phyloP scores from a whole-genome alignment of 352 stramenopile genomes.

The Pythium aristosporum region DNA sequence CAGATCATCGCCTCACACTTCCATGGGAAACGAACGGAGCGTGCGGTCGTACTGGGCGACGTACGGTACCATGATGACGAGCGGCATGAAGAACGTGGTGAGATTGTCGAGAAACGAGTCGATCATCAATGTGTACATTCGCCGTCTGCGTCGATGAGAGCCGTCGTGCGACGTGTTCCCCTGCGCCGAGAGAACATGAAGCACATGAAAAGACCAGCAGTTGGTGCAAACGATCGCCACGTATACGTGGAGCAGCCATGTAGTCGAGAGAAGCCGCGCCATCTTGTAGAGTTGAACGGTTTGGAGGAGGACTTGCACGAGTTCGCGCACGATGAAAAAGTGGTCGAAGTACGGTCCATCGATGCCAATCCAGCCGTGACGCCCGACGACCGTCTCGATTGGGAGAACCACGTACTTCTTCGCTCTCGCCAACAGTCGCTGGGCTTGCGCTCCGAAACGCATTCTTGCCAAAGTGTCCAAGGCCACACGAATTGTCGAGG shows the following conservation, averaged over 20 bases:
- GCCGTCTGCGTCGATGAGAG: background rate
- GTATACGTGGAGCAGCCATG: background rate
- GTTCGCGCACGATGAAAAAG: background rate
- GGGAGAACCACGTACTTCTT: background rate
- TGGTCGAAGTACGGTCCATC: slow-evolving; percentile 1
- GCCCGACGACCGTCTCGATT: background rate
- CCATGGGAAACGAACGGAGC: background rate
- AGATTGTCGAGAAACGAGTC: background rate
- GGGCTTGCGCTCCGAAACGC: no score
- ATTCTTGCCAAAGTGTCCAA: background rate
- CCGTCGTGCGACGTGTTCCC: background rate
- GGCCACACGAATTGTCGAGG: background rate
- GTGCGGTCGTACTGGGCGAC: background rate
- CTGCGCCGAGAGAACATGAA: background rate
- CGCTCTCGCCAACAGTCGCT: no score
- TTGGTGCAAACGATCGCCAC: background rate
- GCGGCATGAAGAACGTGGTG: slow-evolving; percentile 1
- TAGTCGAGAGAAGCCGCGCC: background rate
- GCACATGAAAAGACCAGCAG: background rate
- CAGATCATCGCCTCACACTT: background rate
- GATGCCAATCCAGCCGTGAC: background rate
- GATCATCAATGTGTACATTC: slow-evolving; percentile 1
- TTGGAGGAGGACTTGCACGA: slow-evolving; percentile 1
- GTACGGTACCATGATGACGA: slow-evolving; percentile 1
- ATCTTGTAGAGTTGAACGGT: background rate